Conservation (phyloP, 2,329 filamentous ascomycete genomes). For the Neofusicoccum cordaticola region DNA sequence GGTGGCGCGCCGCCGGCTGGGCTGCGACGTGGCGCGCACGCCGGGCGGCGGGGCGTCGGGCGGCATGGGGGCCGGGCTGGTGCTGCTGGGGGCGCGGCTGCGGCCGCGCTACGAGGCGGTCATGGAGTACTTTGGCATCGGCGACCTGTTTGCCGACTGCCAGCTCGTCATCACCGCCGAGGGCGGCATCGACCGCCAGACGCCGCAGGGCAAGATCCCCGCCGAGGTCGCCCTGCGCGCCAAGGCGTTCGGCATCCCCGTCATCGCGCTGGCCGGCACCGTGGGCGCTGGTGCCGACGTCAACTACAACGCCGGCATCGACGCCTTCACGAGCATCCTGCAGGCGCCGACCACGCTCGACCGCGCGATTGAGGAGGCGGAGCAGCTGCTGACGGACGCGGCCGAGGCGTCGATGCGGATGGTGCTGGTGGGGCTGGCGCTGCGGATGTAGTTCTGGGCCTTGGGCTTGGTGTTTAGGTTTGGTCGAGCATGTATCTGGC, state of each 20-base stretch:
- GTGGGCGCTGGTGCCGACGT: slow-evolving; percentile 30
- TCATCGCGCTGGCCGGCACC: slow-evolving; percentile 39
- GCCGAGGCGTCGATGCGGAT: slow-evolving; percentile 38
- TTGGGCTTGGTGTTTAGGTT: background rate
- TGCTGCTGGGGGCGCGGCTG: slow-evolving; percentile 47
- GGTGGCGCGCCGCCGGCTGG: slow-evolving; percentile 34
- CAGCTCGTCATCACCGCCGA: slow-evolving; percentile 55
- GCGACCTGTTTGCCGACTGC: slow-evolving; percentile 46
- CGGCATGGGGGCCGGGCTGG: slow-evolving; percentile 51
- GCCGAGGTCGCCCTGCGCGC: slow-evolving; percentile 52
- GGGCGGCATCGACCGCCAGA: slow-evolving; percentile 53
- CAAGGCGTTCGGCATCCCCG: slow-evolving; percentile 45
- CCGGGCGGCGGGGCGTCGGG: slow-evolving; percentile 54
- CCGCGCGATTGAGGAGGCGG: slow-evolving; percentile 35
- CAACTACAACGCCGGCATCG: slow-evolving; percentile 29
- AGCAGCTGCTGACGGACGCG: slow-evolving; percentile 34
- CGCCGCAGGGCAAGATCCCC: slow-evolving; percentile 53
- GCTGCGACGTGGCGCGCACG: slow-evolving; percentile 35
- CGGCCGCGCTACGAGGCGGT: slow-evolving; percentile 51
- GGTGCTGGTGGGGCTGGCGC: slow-evolving; percentile 32
- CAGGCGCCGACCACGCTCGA: slow-evolving; percentile 33
- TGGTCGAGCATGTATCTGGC: background rate
- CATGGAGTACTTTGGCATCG: slow-evolving; percentile 51
- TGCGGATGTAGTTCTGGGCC: background rate
- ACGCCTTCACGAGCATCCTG: slow-evolving; percentile 38